A percentile compares a stretch with the other conserved stretches of the same genome.
Conservation (phyloP, 177 flowering plant genomes). For the Vitis hybrid region DNA sequence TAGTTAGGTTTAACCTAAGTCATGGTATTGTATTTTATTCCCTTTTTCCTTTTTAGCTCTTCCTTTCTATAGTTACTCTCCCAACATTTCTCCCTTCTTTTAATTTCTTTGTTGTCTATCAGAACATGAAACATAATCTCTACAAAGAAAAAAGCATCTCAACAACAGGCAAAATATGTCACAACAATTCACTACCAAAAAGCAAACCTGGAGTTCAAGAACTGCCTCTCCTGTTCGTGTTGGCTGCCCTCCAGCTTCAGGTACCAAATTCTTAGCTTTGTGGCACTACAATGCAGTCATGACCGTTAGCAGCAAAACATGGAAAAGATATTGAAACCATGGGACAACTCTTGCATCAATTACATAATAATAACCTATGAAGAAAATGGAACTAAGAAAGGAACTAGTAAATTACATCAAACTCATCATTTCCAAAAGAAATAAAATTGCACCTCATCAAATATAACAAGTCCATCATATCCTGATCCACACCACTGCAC, state of each 20-base stretch:
- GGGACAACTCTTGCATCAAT: background rate
- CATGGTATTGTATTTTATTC: too few species aligned
- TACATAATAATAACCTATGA: background rate
- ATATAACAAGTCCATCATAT: constrained; percentile 82
- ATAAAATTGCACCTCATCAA: constrained; percentile 75
- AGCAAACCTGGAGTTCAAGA: constrained; percentile 86
- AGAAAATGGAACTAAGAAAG: background rate
- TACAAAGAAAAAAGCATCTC: background rate
- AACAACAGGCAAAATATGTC: background rate
- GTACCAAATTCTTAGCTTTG: constrained; percentile 95
- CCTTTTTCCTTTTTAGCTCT: too few species aligned
- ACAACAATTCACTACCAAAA: background rate
- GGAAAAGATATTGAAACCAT: constrained; percentile 12
- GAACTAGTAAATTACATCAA: background rate
- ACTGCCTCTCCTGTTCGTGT: constrained; percentile 98
- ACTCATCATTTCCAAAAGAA: background rate
- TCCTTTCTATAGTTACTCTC: too few species aligned
- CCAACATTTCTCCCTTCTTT: too few species aligned
- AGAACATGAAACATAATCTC: background rate
- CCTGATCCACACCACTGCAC: constrained; percentile 89
- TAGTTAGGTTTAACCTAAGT: too few species aligned
- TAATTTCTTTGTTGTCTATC: too few species aligned
- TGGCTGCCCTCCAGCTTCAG: constrained; percentile 93
- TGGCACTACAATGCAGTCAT: constrained; percentile 72
- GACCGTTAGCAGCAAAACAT: constrained; percentile 12